These are phyloP conservation scores for Lachnellula willkommii DNA, from an alignment of 2,329 filamentous ascomycete species.

Conservation along the genomic window DNA sequence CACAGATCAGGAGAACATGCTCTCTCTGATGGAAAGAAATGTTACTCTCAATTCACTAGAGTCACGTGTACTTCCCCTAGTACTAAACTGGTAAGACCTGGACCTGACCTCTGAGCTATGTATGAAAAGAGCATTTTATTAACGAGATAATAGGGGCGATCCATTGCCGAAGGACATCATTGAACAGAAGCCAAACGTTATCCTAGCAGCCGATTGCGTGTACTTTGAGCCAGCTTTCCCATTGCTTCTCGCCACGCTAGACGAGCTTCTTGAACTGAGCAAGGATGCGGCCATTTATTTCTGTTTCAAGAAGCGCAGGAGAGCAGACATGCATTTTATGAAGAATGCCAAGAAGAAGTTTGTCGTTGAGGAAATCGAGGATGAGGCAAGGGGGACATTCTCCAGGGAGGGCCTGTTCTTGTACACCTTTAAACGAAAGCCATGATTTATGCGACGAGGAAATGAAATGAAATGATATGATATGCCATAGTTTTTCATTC, in stretches of 20 bases:
- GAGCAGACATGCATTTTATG: constrained; percentile 72
- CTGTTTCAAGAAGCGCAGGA: constrained; percentile 89
- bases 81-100: constrained; percentile 68
- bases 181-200: constrained; percentile 63
- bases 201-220: constrained; percentile 94
- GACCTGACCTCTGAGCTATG: constrained; percentile 19
- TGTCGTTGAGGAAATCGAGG: constrained; percentile 54
- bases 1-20: constrained; percentile 85
- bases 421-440: constrained; percentile 48
- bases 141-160: constrained; percentile 47
- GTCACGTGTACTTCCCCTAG: constrained; percentile 55
- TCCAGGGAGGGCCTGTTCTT: constrained; percentile 55
- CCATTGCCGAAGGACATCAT: constrained; percentile 49
- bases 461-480: background rate
- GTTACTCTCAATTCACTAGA: constrained; percentile 72
- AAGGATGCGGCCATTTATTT: constrained; percentile 65
- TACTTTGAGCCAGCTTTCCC: constrained; percentile 97
- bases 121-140: background rate
- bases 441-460: constrained; percentile 6
- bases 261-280: constrained; percentile 67
- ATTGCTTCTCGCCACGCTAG: constrained; percentile 71
- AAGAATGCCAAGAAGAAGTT: constrained; percentile 66
- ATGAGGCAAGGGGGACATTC: constrained; percentile 55
- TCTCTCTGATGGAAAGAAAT: constrained; percentile 79
- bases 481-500: too few relatives aligned